phyloP scores from a whole-genome alignment of 1,139 yeast genomes.

The Pichia norvegensis region DNA sequence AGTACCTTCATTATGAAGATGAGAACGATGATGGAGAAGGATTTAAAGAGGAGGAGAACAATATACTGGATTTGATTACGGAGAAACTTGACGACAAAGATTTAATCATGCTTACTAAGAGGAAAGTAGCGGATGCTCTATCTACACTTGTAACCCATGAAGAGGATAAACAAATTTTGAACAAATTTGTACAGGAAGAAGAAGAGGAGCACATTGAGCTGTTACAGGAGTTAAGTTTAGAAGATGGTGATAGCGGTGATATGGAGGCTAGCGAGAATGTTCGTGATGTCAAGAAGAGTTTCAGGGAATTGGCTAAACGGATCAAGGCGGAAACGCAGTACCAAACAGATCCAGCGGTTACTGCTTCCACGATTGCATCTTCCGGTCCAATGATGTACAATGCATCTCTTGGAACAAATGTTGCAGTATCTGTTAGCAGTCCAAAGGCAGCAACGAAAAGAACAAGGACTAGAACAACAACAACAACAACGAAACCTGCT shows the following conservation, averaged over 20 bases:
- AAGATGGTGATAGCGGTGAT: conserved; percentile 10
- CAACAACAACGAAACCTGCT: neutral
- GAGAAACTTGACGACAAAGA: conserved; percentile 56
- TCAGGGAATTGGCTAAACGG: conserved; percentile 25
- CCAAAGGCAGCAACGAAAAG: no score
- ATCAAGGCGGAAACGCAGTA: conserved; percentile 21
- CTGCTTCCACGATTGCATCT: neutral
- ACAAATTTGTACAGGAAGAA: conserved; percentile 61
- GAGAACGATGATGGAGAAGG: neutral
- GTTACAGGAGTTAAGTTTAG: conserved; percentile 38
- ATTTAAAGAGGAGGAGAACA: conserved; percentile 22
- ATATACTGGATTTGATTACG: conserved; percentile 53
- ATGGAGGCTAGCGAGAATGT: conserved; percentile 8
- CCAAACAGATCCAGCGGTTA: neutral
- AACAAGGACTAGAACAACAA: neutral
- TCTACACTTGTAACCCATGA: conserved; percentile 52
- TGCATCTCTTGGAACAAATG: neutral
- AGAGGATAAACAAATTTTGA: conserved; percentile 70
- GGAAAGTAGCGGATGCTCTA: conserved; percentile 69
- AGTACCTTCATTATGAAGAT: neutral
- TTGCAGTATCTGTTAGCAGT: neutral
- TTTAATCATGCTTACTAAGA: conserved; percentile 65
- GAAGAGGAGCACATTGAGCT: conserved; percentile 53
- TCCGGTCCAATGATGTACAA: conserved; percentile 1
- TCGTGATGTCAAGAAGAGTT: conserved; percentile 23